Evolutionary conservation across 345 rosid species (phyloP).

Genomic region (Salix caprea): DNA sequence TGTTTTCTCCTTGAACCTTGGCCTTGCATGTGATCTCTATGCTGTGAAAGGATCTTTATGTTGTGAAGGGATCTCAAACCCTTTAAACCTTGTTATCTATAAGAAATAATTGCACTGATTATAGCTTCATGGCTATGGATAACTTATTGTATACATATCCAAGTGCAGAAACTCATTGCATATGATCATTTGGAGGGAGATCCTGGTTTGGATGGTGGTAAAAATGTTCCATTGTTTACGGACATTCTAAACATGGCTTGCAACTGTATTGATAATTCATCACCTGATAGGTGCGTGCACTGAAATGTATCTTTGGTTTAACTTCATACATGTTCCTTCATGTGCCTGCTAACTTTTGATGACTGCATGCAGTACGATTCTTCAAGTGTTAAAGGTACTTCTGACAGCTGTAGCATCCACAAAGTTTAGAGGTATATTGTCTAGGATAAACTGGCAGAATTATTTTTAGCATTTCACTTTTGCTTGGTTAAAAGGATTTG

Average conservation of each 20-base stretch:
- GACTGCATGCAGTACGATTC: conserved; percentile 66
- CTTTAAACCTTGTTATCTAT: not conserved
- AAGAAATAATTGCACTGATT: not conserved
- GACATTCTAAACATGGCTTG: conserved; percentile 89
- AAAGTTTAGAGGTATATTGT: conserved; percentile 77
- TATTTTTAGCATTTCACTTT: conserved; percentile 15
- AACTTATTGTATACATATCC: conserved; percentile 21
- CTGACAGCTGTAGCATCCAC: conserved; percentile 93
- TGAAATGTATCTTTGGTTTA: not conserved
- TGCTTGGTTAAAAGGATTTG: not conserved
- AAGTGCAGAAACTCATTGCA: conserved; percentile 85
- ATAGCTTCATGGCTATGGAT: conserved; percentile 6
- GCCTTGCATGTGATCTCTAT: conserved; percentile 1
- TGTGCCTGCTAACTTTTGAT: conserved; percentile 24
- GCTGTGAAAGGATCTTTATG: conserved; percentile 1
- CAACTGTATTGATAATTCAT: conserved; percentile 83
- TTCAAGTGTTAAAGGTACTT: conserved; percentile 93
- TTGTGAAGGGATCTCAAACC: conserved; percentile 4
- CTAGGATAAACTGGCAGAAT: conserved; percentile 9
- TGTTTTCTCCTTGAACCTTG: not conserved
- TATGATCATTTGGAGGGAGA: conserved; percentile 96
- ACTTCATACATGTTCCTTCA: conserved; percentile 15
- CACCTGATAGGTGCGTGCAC: conserved; percentile 74
- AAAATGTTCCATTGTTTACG: conserved; percentile 70
- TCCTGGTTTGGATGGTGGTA: conserved; percentile 93